These are phyloP conservation scores for Protomyces gravidus DNA, from an alignment of 1,139 yeast genomes.

Conservation along the genomic window DNA sequence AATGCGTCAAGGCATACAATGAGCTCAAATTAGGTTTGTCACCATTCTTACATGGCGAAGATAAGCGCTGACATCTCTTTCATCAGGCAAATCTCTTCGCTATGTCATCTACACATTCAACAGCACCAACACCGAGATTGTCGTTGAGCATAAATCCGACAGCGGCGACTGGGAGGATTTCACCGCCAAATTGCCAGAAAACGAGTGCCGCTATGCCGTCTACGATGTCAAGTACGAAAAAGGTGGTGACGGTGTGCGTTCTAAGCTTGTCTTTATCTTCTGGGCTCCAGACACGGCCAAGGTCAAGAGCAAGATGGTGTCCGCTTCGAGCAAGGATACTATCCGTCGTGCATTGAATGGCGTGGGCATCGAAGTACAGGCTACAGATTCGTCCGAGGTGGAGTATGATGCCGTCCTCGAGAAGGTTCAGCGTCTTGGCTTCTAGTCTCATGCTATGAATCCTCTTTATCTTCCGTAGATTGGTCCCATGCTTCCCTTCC, in stretches of 20 bases:
- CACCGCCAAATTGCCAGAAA: constrained; percentile 83
- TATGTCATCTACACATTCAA: constrained; percentile 75
- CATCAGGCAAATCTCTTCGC: constrained; percentile 59
- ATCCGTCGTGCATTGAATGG: constrained; percentile 96
- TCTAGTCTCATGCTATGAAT: too few relatives aligned
- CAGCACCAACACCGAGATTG: constrained; percentile 80
- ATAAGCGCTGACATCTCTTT: not conserved
- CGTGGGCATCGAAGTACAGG: constrained; percentile 89
- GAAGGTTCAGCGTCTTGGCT: constrained; percentile 61
- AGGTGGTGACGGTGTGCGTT: constrained; percentile 83
- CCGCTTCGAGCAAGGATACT: constrained; percentile 96
- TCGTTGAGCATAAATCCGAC: constrained; percentile 78
- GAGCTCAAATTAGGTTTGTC: constrained; percentile 71
- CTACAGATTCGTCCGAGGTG: constrained; percentile 96
- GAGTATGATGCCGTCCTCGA: constrained; percentile 89
- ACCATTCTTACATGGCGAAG: too few relatives aligned
- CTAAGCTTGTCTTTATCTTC: constrained; percentile 31
- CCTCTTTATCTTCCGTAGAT: too few relatives aligned
- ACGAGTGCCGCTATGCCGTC: constrained; percentile 93
- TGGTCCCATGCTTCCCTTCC: too few relatives aligned
- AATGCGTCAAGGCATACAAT: constrained; percentile 86
- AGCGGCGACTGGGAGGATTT: constrained; percentile 74
- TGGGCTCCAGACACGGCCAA: constrained; percentile 98
- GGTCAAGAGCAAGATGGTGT: constrained; percentile 87
- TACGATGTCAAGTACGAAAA: constrained; percentile 94